Evolutionary conservation across 2,329 filamentous ascomycete species (phyloP), one percentile per base, ranked within the genome.

Genomic region (Phaeosphaeriaceae sp.): DNA sequence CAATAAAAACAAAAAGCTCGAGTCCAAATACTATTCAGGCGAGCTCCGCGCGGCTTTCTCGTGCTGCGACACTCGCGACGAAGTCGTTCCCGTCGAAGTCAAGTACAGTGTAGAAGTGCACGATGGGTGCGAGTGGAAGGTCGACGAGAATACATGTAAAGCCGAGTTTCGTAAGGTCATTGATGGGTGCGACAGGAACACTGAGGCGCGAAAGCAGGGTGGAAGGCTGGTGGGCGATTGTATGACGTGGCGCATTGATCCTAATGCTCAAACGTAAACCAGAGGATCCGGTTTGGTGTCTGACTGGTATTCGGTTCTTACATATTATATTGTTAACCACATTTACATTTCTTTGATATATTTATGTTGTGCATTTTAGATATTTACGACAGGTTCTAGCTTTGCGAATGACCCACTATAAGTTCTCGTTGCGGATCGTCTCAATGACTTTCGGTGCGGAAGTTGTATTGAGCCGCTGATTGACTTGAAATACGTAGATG

Each of bases 121-220:
- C 19, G 41, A 40, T 9, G 55, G 55, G 11, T 57, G 55, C 36
- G 36, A 53, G 25, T 58, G 56, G 56, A 42, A 46, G 15, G 41
- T 58, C 13, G 44, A 54, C 25, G 49, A 25, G 36, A 20, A 40
- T 22, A 21, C 17, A 25, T 58, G 56, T 27, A 55, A 48, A 46
- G 21, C 40, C 19, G 47, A 54, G 41, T 54, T 54, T 24, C n/a
- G 51, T 13, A 58, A 58, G 47, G 50, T 58, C 19, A 58, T 54
- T 11, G 56, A 58, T 24, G 41, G 31, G 3, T 58, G 52, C 27
- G 56, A 58, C 40, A 51, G 17, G 22, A 33, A 51, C 27, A 46
- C 22, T 20, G 48, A 15, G 48, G 33, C 45, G 25, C 19, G 42
- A 15, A 58, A 58, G 48, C 56, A 58, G 21, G 52, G 52, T n/a